phyloP scores from a whole-genome alignment of 768 basidiomycete species.

The Psilocybe tampanensis region DNA sequence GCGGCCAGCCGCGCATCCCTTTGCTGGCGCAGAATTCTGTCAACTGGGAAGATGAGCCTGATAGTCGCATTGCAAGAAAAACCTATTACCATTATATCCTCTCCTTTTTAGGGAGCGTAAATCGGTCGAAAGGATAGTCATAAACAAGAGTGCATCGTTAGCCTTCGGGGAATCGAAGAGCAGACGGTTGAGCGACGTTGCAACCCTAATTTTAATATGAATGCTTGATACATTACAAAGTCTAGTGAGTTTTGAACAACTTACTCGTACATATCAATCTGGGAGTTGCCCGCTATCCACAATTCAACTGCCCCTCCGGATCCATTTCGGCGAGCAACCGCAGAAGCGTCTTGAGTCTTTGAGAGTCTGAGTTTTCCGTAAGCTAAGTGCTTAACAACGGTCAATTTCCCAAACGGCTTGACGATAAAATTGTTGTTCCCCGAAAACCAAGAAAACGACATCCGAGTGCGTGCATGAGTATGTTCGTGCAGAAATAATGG shows the following conservation, averaged over 20 bases:
- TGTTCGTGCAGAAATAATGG: conserved; percentile 94
- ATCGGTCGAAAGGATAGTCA: conserved; percentile 93
- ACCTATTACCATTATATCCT: conserved; percentile 75
- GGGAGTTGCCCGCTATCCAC: conserved; percentile 73
- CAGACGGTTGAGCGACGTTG: conserved; percentile 78
- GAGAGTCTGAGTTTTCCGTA: conserved; percentile 51
- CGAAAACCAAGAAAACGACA: conserved; percentile 70
- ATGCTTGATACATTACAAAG: neutral
- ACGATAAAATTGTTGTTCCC: conserved; percentile 68
- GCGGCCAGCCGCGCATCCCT: conserved; percentile 62
- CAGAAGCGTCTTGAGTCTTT: conserved; percentile 71
- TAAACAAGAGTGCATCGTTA: conserved; percentile 87
- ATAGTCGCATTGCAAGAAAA: conserved; percentile 1
- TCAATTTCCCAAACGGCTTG: conserved; percentile 64
- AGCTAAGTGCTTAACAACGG: conserved; percentile 61
- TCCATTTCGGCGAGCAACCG: conserved; percentile 58
- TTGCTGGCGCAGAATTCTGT: conserved; percentile 87
- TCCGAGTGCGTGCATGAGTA: conserved; percentile 60
- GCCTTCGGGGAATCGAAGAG: conserved; percentile 79
- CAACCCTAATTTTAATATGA: conserved; percentile 56
- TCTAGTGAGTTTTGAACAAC: conserved; percentile 30
- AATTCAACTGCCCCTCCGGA: conserved; percentile 67
- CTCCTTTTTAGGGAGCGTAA: conserved; percentile 77
- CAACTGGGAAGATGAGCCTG: conserved; percentile 53
- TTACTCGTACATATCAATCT: conserved; percentile 92